Evolutionary conservation across 2,329 filamentous ascomycete genomes (phyloP), one percentile per base, ranked within the genome.

Genomic region (Trichophyton mentagrophytes): DNA sequence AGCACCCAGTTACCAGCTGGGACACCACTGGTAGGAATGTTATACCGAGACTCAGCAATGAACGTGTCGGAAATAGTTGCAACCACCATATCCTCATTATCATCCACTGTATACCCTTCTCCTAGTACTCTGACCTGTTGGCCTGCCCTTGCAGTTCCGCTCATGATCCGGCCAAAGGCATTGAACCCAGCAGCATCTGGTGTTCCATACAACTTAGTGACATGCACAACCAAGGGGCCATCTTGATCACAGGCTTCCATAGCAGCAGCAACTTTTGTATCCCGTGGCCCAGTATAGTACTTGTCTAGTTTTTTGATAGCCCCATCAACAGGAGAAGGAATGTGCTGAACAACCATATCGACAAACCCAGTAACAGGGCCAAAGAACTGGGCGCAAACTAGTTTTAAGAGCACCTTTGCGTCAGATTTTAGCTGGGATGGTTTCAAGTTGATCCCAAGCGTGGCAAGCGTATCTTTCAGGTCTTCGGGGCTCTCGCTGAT

Each of bases 311-410:
- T 85, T 67, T 84, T 82, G 69, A 86, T 82, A 3, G 90, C 87
- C 3, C 88, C 90, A 63, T 89, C 86, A 0, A 85, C 78, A 0
- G 93, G 92, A 4, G 92, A 96, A 1, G 93, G 93, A 57, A 97
- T 79, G 72, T 99, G 91, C 66, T 88, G 80, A 8, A 91, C 84
- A 62, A 97, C 77, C 93, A 99, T 97, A 71, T 99, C 93, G 44
- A 97, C 91, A 67, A 99, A 95, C 0, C 90, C 91, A 17, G 83
- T 85, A 1, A 90, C 88, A 7, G 88, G 85, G 0, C 93, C 93
- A 68, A 99, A 99, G 76, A 97, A 99, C 70, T 96, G 90, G 70
- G 90, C 88, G 72, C 92, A 97, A 4, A 96, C 91, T 58, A 95
- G 77, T 69, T 89, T 91, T 61, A 99, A 80, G 15, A 99, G 81